Conservation (phyloP, 352 stramenopile species). For the Pythium vanterpoolii region DNA sequence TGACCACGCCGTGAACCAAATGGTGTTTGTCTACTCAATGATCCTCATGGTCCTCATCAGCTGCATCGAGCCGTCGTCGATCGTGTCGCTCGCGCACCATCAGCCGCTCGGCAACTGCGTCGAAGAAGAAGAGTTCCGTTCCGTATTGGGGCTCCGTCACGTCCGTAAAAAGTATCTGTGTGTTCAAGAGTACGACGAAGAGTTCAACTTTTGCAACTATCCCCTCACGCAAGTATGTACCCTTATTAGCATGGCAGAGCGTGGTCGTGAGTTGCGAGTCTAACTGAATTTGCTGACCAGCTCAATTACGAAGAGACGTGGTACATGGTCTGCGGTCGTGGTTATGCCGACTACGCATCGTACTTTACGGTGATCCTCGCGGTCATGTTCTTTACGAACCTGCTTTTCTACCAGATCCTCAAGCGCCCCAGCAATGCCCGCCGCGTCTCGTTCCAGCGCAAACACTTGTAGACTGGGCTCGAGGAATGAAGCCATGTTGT, state of each 20-base stretch:
- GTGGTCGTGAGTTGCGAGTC: background rate
- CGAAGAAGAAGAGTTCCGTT: slow-evolving; percentile 55
- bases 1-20: slow-evolving; percentile 82
- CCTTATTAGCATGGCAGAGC: too few species aligned
- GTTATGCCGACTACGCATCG: slow-evolving; percentile 52
- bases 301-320: slow-evolving; percentile 58
- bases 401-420: slow-evolving; percentile 69
- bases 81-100: slow-evolving; percentile 75
- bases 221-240: slow-evolving; percentile 50
- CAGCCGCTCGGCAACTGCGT: slow-evolving; percentile 70
- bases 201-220: slow-evolving; percentile 83
- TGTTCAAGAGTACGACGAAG: slow-evolving; percentile 77
- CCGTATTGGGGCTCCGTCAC: slow-evolving; percentile 52
- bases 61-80: slow-evolving; percentile 59
- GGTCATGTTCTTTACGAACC: slow-evolving; percentile 43
- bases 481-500: slow-evolving; percentile 17
- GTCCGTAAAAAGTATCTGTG: slow-evolving; percentile 69
- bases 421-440: slow-evolving; percentile 64
- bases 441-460: slow-evolving; percentile 54
- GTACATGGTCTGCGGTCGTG: slow-evolving; percentile 84
- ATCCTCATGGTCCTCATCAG: slow-evolving; percentile 55
- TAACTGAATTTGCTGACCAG: slow-evolving; percentile 2
- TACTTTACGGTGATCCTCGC: slow-evolving; percentile 50
- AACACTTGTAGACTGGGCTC: slow-evolving; percentile 19
- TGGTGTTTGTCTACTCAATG: slow-evolving; percentile 68